A percentile compares a stretch with the other conserved stretches of the same genome.
Conservation (phyloP, 345 rosid genomes). For the Microcos paniculata region DNA sequence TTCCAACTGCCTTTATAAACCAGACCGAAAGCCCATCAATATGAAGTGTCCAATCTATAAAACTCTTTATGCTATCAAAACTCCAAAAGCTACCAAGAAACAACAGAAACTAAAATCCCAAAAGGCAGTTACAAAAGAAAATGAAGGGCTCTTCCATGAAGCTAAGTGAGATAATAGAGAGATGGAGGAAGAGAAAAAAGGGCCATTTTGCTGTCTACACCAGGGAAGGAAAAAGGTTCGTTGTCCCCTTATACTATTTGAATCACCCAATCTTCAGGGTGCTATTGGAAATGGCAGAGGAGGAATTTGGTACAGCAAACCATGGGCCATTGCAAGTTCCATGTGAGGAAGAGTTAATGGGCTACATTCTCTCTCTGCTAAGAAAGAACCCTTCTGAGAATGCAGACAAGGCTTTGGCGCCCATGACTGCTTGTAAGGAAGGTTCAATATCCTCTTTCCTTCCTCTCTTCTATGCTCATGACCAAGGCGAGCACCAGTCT, state of each 20-base stretch:
- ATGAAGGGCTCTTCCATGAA: conserved; percentile 33
- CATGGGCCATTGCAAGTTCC: conserved; percentile 56
- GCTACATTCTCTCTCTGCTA: conserved; percentile 34
- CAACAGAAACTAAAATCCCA: neutral
- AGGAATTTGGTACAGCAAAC: conserved; percentile 28
- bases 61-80: neutral
- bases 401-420: conserved; percentile 23
- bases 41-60: neutral
- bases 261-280: conserved; percentile 58
- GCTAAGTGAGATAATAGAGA: conserved; percentile 38
- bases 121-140: neutral
- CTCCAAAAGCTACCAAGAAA: neutral
- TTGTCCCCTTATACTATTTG: conserved; percentile 44
- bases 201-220: conserved; percentile 55
- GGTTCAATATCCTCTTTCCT: conserved; percentile 35
- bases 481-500: conserved; percentile 22
- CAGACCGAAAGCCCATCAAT: neutral
- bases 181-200: conserved; percentile 46
- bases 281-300: conserved; percentile 36
- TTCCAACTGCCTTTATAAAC: neutral
- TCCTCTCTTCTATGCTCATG: conserved; percentile 29
- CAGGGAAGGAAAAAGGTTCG: conserved; percentile 49
- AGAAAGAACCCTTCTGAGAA: conserved; percentile 32
- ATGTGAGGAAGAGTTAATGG: conserved; percentile 49
- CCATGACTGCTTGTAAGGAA: conserved; percentile 34